Evolutionary conservation across 345 rosid species (phyloP).

Genomic region (Punica granatum): DNA sequence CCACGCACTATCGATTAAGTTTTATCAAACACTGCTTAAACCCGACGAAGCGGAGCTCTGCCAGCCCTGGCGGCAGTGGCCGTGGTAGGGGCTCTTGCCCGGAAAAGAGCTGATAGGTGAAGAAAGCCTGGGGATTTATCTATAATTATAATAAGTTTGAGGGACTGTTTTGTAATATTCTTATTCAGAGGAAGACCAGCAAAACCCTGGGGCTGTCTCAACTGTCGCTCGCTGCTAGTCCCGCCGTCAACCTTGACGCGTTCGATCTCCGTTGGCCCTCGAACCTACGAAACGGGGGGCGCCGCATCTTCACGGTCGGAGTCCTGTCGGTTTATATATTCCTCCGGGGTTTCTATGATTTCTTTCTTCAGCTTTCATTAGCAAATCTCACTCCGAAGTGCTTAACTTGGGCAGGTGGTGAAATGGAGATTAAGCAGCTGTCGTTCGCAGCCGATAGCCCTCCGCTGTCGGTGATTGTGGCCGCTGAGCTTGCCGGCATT

Average conservation of each 20-base stretch:
- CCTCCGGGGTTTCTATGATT: not conserved
- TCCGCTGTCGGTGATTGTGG: slow-evolving; percentile 54
- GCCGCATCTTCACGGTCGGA: not conserved
- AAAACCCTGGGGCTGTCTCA: not conserved
- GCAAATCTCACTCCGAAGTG: not conserved
- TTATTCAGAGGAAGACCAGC: not conserved
- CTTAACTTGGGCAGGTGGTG: not conserved
- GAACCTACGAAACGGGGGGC: not conserved
- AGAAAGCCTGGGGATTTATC: too few relatives aligned
- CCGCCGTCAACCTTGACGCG: not conserved
- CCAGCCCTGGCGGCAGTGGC: too few relatives aligned
- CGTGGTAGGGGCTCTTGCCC: too few relatives aligned
- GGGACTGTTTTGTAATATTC: not conserved
- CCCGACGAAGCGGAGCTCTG: too few relatives aligned
- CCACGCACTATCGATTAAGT: too few relatives aligned
- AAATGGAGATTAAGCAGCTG: slow-evolving; percentile 38
- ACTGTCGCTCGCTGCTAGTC: not conserved
- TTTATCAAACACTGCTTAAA: too few relatives aligned
- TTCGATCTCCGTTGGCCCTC: not conserved
- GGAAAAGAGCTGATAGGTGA: too few relatives aligned
- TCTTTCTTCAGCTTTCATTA: not conserved
- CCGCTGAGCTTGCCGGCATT: slow-evolving; percentile 42
- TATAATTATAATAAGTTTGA: too few relatives aligned
- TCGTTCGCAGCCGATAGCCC: slow-evolving; percentile 50
- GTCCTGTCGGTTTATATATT: not conserved